Percentiles rank a stretch among this genome's conserved stretches.
Conservation (phyloP, 805 yeast species). For the Cyberlindnera sargentensis region DNA sequence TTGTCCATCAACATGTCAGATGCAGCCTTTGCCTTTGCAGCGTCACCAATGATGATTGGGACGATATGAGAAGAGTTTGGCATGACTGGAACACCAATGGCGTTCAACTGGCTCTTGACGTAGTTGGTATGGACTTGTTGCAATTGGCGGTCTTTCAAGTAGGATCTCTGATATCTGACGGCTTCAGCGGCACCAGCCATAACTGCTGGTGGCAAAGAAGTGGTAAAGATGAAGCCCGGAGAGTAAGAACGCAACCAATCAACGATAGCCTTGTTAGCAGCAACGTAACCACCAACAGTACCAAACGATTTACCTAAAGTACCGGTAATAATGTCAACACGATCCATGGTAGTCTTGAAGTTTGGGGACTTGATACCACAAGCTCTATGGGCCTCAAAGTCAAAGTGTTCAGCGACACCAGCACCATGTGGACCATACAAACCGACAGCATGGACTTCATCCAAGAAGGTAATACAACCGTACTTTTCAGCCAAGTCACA, state of each 20-base stretch:
- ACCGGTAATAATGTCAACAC: slow-evolving; percentile 95
- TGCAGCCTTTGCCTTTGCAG: slow-evolving; percentile 85
- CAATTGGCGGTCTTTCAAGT: slow-evolving; percentile 67
- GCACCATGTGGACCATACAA: slow-evolving; percentile 99
- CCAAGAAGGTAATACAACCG: slow-evolving; percentile 94
- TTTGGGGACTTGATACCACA: slow-evolving; percentile 54
- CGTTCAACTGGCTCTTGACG: slow-evolving; percentile 64
- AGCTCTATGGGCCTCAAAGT: slow-evolving; percentile 74
- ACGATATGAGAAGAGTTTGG: slow-evolving; percentile 98
- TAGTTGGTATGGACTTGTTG: slow-evolving; percentile 85
- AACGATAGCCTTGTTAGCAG: slow-evolving; percentile 73
- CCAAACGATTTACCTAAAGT: slow-evolving; percentile 97
- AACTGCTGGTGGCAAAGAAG: slow-evolving; percentile 93
- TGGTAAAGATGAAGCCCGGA: slow-evolving; percentile 96
- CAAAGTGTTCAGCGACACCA: slow-evolving; percentile 96
- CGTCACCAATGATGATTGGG: slow-evolving; percentile 92
- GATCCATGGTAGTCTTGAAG: slow-evolving; percentile 63
- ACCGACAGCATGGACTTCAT: slow-evolving; percentile 99
- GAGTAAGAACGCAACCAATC: slow-evolving; percentile 97
- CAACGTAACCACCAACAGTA: slow-evolving; percentile 95
- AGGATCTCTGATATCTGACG: slow-evolving; percentile 73
- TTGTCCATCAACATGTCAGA: slow-evolving; percentile 81
- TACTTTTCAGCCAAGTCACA: slow-evolving; percentile 96
- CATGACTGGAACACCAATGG: slow-evolving; percentile 84
- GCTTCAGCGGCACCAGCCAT: slow-evolving; percentile 95